A percentile compares a stretch with the other conserved stretches of the same genome.
Conservation (phyloP, 1,284 basidiomycete genomes). For the Lentinula novae-zelandiae region DNA sequence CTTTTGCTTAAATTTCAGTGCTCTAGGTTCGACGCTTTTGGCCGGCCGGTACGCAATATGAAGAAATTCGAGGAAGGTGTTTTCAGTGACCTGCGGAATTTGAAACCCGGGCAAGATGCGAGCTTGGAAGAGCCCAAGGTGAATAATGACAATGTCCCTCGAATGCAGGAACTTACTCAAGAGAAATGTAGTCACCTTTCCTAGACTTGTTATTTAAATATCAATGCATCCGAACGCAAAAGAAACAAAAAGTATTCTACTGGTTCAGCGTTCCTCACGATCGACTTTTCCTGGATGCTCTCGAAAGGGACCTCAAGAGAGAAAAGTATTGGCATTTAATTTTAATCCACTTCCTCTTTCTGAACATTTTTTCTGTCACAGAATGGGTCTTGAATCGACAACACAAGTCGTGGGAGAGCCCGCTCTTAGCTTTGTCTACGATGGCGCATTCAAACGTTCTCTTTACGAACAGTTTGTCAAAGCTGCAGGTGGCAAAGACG, state of each 20-base stretch:
- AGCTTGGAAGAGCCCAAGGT: constrained; percentile 92
- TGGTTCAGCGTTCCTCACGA: constrained; percentile 87
- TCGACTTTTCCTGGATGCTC: constrained; percentile 90
- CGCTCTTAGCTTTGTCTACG: constrained; percentile 79
- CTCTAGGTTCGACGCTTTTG: constrained; percentile 55
- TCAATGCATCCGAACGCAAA: constrained; percentile 92
- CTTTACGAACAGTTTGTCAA: constrained; percentile 85
- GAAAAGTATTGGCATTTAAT: constrained; percentile 49
- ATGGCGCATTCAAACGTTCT: constrained; percentile 62
- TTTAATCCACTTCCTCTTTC: not conserved
- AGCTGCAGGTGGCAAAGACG: constrained; percentile 46
- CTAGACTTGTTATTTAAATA: constrained; percentile 91
- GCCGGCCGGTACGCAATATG: constrained; percentile 75
- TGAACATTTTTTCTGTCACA: not conserved
- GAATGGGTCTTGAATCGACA: constrained; percentile 77
- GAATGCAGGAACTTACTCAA: constrained; percentile 10
- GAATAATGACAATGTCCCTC: constrained; percentile 17
- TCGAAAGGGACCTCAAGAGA: constrained; percentile 89
- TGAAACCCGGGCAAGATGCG: constrained; percentile 89
- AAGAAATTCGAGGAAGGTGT: constrained; percentile 94
- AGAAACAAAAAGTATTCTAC: constrained; percentile 94
- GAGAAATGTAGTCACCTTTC: constrained; percentile 68
- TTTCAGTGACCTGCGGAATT: constrained; percentile 85
- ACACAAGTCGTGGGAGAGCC: constrained; percentile 69
- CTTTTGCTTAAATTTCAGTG: not conserved